A percentile compares a stretch with the other conserved stretches of the same genome.
These are phyloP conservation scores for Eucalyptus brandiana DNA, from an alignment of 345 rosid species.

Conservation along the genomic window DNA sequence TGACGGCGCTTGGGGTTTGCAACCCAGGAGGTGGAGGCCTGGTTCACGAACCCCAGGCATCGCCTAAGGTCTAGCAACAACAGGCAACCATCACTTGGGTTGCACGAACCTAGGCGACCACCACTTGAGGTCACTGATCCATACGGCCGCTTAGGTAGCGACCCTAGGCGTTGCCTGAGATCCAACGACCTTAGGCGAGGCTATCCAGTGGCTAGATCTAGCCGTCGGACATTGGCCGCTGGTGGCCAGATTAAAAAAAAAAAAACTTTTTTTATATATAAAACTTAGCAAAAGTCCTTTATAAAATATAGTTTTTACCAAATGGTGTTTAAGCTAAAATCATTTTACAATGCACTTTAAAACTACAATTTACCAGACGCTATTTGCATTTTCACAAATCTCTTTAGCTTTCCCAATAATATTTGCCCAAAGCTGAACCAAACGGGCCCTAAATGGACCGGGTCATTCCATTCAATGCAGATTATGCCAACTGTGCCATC, in stretches of 20 bases:
- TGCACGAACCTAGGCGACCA: no score
- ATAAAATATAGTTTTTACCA: no score
- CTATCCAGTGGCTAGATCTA: no score
- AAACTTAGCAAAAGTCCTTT: no score
- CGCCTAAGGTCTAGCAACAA: accelerated
- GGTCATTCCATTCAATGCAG: background rate
- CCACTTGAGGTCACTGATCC: no score
- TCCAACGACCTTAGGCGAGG: accelerated
- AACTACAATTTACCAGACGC: accelerated
- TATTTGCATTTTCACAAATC: no score
- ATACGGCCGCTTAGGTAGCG: accelerated
- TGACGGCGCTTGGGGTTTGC: accelerated
- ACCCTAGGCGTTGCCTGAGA: accelerated
- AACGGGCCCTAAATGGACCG: background rate
- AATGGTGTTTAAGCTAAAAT: no score
- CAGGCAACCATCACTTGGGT: accelerated
- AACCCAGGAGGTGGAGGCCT: accelerated
- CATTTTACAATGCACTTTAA: no score
- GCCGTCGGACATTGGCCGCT: accelerated
- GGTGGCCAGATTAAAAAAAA: no score
- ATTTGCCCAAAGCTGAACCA: no score
- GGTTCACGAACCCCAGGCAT: accelerated
- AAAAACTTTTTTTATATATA: no score
- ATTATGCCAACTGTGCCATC: background rate
- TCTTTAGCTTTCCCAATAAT: no score